Evolutionary conservation across 2,329 filamentous ascomycete genomes (phyloP).

Genomic region (Stachybotrys chlorohalonatus): DNA sequence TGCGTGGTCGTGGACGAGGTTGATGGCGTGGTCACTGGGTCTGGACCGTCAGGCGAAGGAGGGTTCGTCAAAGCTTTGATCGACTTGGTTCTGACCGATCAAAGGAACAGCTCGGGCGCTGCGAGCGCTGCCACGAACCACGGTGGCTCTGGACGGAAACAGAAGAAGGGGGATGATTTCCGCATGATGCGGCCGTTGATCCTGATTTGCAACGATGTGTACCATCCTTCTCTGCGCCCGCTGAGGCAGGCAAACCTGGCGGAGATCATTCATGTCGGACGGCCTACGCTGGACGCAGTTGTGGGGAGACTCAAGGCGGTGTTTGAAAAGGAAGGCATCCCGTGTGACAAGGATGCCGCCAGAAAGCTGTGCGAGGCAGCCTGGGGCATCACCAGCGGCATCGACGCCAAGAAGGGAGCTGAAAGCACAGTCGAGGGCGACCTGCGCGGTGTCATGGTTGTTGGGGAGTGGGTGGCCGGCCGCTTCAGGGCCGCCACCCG

Average conservation of each 20-base stretch:
- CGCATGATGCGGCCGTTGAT: constrained; percentile 80
- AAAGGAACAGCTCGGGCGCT: constrained; percentile 54
- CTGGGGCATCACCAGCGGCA: constrained; percentile 69
- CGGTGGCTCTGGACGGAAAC: constrained; percentile 27
- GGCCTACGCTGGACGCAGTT: constrained; percentile 79
- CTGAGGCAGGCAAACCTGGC: constrained; percentile 77
- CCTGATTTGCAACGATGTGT: constrained; percentile 94
- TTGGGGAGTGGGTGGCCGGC: constrained; percentile 77
- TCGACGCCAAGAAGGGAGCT: constrained; percentile 58
- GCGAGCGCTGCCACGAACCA: constrained; percentile 6
- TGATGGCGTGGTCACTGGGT: constrained; percentile 81
- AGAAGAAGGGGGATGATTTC: constrained; percentile 79
- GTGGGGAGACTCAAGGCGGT: constrained; percentile 72
- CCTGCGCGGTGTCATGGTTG: constrained; percentile 74
- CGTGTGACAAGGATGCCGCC: constrained; percentile 81
- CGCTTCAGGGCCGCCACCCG: constrained; percentile 47
- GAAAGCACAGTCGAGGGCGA: constrained; percentile 64
- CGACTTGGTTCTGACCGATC: constrained; percentile 77
- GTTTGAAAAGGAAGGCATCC: constrained; percentile 82
- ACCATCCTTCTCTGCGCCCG: constrained; percentile 79
- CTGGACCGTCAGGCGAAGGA: constrained; percentile 70
- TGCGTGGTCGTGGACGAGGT: constrained; percentile 96
- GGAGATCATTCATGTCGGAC: constrained; percentile 86
- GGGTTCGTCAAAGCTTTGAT: constrained; percentile 94
- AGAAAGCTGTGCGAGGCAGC: constrained; percentile 75